These are phyloP conservation scores for Mimosa bimucronata DNA, from an alignment of 306 rosid genomes.

Conservation along the genomic window DNA sequence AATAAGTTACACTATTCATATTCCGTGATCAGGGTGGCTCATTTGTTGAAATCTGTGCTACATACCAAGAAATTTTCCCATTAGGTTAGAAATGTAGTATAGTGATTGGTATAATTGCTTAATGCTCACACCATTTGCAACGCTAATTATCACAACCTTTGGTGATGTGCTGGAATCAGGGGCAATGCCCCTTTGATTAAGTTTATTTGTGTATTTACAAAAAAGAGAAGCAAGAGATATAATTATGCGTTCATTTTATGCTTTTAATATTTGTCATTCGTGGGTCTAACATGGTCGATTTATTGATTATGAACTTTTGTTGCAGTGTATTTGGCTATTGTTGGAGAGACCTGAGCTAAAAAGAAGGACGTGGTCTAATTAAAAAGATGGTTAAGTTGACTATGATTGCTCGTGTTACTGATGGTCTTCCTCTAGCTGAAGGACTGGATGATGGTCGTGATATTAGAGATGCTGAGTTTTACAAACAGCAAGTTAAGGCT, in stretches of 20 bases:
- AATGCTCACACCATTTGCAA: not conserved
- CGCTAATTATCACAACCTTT: not conserved
- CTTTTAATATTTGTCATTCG: not conserved
- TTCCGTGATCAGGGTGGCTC: not conserved
- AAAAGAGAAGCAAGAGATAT: not conserved
- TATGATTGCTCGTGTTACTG: conserved; percentile 95
- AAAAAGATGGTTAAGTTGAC: conserved; percentile 96
- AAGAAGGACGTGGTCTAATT: conserved; percentile 41
- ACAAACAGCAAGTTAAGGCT: conserved; percentile 94
- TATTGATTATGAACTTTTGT: conserved; percentile 23
- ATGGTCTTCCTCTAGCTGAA: conserved; percentile 93
- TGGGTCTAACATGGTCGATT: conserved; percentile 20
- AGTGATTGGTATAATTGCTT: not conserved
- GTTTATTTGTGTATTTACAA: not conserved
- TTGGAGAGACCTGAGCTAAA: conserved; percentile 31
- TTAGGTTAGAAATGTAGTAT: not conserved
- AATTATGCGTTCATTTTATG: not conserved
- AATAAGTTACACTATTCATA: not conserved
- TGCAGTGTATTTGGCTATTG: conserved; percentile 34
- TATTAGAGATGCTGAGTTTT: conserved; percentile 73
- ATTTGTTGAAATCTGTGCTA: not conserved
- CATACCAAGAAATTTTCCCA: not conserved
- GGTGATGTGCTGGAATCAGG: not conserved
- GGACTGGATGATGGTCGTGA: conserved; percentile 96
- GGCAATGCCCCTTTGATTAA: not conserved